Conservation (phyloP, 225 moss, liverwort and hornwort species). For the Bryoerythrophyllum caledonicum region DNA sequence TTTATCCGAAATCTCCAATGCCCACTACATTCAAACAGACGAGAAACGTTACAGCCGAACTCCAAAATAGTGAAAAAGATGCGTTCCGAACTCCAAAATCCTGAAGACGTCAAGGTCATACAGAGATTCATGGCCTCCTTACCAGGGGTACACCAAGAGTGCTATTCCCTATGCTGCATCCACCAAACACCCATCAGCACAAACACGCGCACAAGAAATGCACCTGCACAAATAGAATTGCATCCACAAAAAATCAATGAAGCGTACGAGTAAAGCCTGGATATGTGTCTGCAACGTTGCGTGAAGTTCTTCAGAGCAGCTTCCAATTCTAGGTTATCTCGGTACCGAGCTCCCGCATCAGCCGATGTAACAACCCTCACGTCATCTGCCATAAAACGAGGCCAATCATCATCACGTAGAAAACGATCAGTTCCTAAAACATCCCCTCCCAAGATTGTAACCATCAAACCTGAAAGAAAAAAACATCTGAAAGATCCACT, state of each 20-base stretch:
- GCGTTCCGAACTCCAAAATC: neutral
- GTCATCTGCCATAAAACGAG: slow-evolving; percentile 22
- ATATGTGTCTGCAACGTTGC: slow-evolving; percentile 64
- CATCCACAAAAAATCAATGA: neutral
- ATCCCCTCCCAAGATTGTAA: neutral
- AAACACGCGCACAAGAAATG: slow-evolving; percentile 3
- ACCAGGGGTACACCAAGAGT: slow-evolving; percentile 74
- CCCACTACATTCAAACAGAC: slow-evolving; percentile 42
- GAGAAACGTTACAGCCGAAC: neutral
- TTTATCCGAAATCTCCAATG: slow-evolving; percentile 77
- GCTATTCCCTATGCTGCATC: slow-evolving; percentile 76
- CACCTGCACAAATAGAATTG: slow-evolving; percentile 1
- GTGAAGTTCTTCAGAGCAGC: slow-evolving; percentile 54
- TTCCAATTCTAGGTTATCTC: slow-evolving; percentile 42
- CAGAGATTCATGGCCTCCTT: slow-evolving; percentile 21
- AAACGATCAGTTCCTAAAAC: neutral
- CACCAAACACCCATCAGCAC: slow-evolving; percentile 24
- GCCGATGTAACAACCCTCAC: slow-evolving; percentile 19
- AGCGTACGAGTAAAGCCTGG: slow-evolving; percentile 61
- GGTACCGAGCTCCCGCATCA: slow-evolving; percentile 31
- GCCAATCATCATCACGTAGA: neutral
- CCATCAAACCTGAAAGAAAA: neutral
- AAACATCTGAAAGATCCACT: neutral
- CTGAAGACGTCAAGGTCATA: neutral
- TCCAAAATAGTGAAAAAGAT: neutral